Percentiles rank a stretch among this genome's conserved stretches.
These are phyloP conservation scores for Pythium vanterpoolii DNA, from an alignment of 352 stramenopile genomes.

Conservation along the genomic window DNA sequence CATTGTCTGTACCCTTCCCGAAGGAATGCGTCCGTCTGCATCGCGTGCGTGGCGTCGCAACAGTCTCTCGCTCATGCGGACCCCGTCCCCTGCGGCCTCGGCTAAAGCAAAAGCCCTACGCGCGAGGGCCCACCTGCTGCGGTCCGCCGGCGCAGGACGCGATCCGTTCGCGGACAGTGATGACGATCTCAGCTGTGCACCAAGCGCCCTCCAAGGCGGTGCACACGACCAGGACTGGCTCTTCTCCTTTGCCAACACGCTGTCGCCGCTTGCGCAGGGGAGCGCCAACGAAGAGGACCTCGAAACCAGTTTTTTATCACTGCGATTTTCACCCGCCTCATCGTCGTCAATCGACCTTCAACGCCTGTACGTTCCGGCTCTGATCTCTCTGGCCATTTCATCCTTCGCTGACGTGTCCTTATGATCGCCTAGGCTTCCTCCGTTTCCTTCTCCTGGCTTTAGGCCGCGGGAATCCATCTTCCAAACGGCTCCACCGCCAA, in stretches of 20 bases:
- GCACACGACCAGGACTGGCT: constrained; percentile 71
- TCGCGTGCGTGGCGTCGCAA: constrained; percentile 17
- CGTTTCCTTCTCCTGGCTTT: constrained; percentile 43
- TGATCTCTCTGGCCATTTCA: not conserved
- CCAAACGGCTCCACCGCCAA: constrained; percentile 4
- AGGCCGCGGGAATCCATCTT: not conserved
- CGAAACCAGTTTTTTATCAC: constrained; percentile 55
- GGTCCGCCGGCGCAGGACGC: not conserved
- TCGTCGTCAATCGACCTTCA: constrained; percentile 52
- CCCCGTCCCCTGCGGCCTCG: constrained; percentile 17
- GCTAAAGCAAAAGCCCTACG: constrained; percentile 5
- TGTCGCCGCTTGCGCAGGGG: constrained; percentile 50
- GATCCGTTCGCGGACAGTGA: constrained; percentile 17
- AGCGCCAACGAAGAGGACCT: constrained; percentile 46
- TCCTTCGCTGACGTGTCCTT: not conserved
- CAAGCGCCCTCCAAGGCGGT: constrained; percentile 20
- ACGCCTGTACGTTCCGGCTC: constrained; percentile 45
- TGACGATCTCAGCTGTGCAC: constrained; percentile 28
- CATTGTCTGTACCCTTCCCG: constrained; percentile 4
- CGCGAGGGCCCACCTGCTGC: constrained; percentile 1
- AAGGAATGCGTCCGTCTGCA: constrained; percentile 1
- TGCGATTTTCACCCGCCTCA: constrained; percentile 60
- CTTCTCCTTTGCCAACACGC: constrained; percentile 75
- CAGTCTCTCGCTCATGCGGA: constrained; percentile 25
- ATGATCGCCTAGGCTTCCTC: constrained; percentile 41